These are phyloP conservation scores for Rhizodiscina lignyota DNA, from an alignment of 495 filamentous ascomycete genomes.

Conservation along the genomic window DNA sequence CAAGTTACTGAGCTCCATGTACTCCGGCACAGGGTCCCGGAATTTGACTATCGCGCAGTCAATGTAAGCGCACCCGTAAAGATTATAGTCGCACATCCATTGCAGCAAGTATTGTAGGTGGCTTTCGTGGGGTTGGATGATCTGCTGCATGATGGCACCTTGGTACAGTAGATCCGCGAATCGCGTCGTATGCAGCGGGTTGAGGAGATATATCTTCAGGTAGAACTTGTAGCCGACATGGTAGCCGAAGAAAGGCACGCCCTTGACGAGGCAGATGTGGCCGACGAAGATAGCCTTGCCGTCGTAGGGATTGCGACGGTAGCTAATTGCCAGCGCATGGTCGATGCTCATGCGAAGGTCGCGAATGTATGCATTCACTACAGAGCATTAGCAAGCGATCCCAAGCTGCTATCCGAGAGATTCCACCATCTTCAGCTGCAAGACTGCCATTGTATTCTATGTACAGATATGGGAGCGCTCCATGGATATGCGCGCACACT, in stretches of 20 bases:
- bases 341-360: constrained; percentile 68
- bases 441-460: constrained; percentile 68
- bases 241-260: constrained; percentile 88
- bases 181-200: constrained; percentile 64
- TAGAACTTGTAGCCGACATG: constrained; percentile 83
- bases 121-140: constrained; percentile 82
- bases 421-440: constrained; percentile 43
- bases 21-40: constrained; percentile 57
- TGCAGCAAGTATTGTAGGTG: constrained; percentile 83
- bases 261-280: constrained; percentile 81
- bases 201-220: constrained; percentile 86
- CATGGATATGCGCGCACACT: constrained; percentile 92
- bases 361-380: constrained; percentile 54
- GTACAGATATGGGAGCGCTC: constrained; percentile 87
- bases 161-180: constrained; percentile 73
- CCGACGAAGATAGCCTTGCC: constrained; percentile 57
- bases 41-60: constrained; percentile 52
- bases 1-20: constrained; percentile 35
- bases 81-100: constrained; percentile 96
- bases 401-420: not conserved
- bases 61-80: constrained; percentile 86
- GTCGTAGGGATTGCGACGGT: constrained; percentile 55
- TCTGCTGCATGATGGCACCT: constrained; percentile 64
- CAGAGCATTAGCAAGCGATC: constrained; percentile 3
- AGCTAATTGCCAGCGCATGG: constrained; percentile 65